These are phyloP conservation scores for Gamsiella multidivaricata DNA, from an alignment of 192 early-diverging fungal species.

Conservation along the genomic window DNA sequence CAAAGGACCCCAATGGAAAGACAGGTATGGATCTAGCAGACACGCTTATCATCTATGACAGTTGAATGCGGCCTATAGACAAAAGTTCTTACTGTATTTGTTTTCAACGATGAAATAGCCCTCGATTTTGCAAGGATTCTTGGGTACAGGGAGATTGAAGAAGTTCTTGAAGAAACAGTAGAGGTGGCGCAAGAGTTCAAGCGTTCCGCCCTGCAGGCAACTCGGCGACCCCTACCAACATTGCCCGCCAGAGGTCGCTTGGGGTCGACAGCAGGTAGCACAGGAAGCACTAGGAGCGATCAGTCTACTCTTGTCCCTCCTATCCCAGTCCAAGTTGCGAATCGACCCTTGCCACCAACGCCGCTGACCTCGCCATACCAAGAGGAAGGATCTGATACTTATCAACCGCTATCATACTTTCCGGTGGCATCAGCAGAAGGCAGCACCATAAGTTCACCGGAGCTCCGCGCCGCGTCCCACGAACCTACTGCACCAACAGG, in stretches of 20 bases:
- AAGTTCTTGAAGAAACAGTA: conserved; percentile 12
- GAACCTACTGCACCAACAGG: background rate
- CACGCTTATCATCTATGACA: too few relatives aligned
- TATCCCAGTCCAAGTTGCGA: background rate
- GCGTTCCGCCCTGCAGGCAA: background rate
- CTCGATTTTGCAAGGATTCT: conserved; percentile 34
- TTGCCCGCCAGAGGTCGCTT: background rate
- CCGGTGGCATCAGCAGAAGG: background rate
- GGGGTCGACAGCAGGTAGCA: background rate
- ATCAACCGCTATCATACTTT: conserved; percentile 2
- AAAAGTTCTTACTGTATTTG: background rate
- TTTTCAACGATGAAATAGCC: background rate
- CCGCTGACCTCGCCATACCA: conserved; percentile 5
- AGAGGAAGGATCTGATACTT: background rate
- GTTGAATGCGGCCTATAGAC: background rate
- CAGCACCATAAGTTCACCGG: background rate
- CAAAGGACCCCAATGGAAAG: conserved; percentile 14
- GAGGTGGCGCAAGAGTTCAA: conserved; percentile 26
- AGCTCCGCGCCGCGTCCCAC: background rate
- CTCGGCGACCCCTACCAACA: conserved; percentile 5
- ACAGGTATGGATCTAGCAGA: too few relatives aligned
- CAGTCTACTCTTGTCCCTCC: background rate
- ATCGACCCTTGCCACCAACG: conserved; percentile 41
- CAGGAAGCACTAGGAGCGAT: background rate
- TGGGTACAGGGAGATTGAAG: conserved; percentile 22